Evolutionary conservation across 2,329 filamentous ascomycete genomes (phyloP).

Genomic region (Nigrospora oryzae): DNA sequence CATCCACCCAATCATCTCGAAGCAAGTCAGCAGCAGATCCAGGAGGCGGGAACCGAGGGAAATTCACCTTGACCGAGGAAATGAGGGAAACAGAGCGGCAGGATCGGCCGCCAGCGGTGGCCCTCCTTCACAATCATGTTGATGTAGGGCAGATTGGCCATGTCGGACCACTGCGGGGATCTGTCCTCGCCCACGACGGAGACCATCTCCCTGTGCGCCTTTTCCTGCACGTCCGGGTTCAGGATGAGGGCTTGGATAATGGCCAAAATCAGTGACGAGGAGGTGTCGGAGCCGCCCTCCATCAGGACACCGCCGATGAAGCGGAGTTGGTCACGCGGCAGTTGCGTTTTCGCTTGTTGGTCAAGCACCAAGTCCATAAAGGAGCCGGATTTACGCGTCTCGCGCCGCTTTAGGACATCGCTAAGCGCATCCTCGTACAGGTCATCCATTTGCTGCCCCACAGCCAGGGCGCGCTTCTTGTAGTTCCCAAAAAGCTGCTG

Average conservation of each 20-base stretch:
- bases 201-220: constrained; percentile 31
- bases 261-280: constrained; percentile 26
- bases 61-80: constrained; percentile 16
- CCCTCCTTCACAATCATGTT: constrained; percentile 31
- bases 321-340: constrained; percentile 18
- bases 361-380: constrained; percentile 8
- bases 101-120: constrained; percentile 30
- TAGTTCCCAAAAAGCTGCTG: constrained; percentile 30
- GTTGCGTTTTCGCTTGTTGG: constrained; percentile 16
- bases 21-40: constrained; percentile 10
- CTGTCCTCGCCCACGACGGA: constrained; percentile 25
- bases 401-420: constrained; percentile 10
- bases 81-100: constrained; percentile 25
- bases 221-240: constrained; percentile 29
- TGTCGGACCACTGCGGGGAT: constrained; percentile 27
- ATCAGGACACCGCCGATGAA: constrained; percentile 28
- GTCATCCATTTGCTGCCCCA: constrained; percentile 29
- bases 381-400: constrained; percentile 3
- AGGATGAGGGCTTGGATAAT: constrained; percentile 39
- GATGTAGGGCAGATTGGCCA: constrained; percentile 29
- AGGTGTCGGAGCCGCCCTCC: constrained; percentile 34
- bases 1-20: constrained; percentile 25
- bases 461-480: constrained; percentile 22
- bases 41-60: background rate
- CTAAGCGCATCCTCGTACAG: constrained; percentile 32